phyloP scores from a whole-genome alignment of 495 filamentous ascomycete species.

The Talaromyces ruber region DNA sequence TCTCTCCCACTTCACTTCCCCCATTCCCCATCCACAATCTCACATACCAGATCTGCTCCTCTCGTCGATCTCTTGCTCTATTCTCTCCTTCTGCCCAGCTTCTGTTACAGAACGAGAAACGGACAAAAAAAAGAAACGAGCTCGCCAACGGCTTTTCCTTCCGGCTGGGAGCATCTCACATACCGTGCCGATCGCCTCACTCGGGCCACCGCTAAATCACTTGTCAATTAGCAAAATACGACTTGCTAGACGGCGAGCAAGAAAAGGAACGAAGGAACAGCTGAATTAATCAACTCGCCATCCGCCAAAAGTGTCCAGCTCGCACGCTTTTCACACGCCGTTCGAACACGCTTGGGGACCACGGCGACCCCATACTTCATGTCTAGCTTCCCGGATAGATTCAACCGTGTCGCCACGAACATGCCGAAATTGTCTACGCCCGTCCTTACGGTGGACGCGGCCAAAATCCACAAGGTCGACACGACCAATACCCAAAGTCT shows the following conservation, averaged over 20 bases:
- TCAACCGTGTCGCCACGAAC: conserved; percentile 8
- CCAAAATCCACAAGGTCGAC: conserved; percentile 87
- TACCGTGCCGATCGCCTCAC: conserved; percentile 10
- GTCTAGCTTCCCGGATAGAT: conserved; percentile 5
- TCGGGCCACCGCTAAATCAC: conserved; percentile 7
- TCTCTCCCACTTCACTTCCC: not conserved
- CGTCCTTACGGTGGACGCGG: conserved; percentile 76
- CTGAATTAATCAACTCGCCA: not conserved
- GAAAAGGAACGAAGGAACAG: conserved; percentile 4
- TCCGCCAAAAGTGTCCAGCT: not conserved
- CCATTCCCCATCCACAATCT: not conserved
- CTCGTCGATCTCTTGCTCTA: conserved; percentile 10
- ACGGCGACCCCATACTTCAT: conserved; percentile 42
- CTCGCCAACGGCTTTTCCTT: not conserved
- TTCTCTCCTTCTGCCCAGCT: not conserved
- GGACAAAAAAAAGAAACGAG: not conserved
- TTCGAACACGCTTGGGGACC: conserved; percentile 44
- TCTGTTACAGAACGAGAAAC: not conserved
- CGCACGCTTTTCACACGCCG: conserved; percentile 21
- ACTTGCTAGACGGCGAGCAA: conserved; percentile 8
- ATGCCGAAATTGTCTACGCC: conserved; percentile 62
- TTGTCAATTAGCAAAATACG: not conserved
- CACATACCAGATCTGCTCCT: conserved; percentile 1
- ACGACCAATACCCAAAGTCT: conserved; percentile 87
- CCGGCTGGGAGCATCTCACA: conserved; percentile 5